A percentile compares a stretch with the other conserved stretches of the same genome.
These are phyloP conservation scores for Starmerella apis DNA, from an alignment of 805 yeast genomes.

Conservation along the genomic window DNA sequence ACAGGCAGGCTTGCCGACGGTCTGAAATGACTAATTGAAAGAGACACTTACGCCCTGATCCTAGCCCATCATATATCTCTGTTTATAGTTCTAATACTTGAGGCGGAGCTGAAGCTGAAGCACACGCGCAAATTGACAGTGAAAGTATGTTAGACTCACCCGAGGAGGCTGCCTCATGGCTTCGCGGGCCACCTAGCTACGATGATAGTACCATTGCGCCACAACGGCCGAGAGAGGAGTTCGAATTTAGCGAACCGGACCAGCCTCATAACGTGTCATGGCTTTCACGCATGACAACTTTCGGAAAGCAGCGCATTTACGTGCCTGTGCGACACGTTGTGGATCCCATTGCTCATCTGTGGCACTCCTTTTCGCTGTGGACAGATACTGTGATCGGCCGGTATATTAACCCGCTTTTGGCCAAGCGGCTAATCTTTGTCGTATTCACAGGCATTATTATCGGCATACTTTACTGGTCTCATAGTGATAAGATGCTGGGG, in stretches of 20 bases:
- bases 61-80: background rate
- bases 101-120: background rate
- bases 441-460: constrained; percentile 51
- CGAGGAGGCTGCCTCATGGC: constrained; percentile 10
- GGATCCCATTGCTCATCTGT: constrained; percentile 40
- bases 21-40: background rate
- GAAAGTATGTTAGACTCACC: constrained; percentile 1
- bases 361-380: constrained; percentile 32
- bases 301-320: constrained; percentile 26
- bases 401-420: constrained; percentile 77
- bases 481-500: background rate
- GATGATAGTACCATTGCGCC: constrained; percentile 1
- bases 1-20: too few species aligned
- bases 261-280: constrained; percentile 1
- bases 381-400: constrained; percentile 50
- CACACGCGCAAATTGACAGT: background rate
- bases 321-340: constrained; percentile 37
- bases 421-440: constrained; percentile 64
- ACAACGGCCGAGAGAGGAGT: constrained; percentile 8
- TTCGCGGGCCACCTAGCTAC: constrained; percentile 14
- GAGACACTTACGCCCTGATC: background rate
- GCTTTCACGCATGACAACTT: constrained; percentile 13
- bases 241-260: constrained; percentile 18
- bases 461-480: constrained; percentile 39
- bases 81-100: background rate